Conservation (phyloP, 345 rosid genomes). For the Acer saccharum region DNA sequence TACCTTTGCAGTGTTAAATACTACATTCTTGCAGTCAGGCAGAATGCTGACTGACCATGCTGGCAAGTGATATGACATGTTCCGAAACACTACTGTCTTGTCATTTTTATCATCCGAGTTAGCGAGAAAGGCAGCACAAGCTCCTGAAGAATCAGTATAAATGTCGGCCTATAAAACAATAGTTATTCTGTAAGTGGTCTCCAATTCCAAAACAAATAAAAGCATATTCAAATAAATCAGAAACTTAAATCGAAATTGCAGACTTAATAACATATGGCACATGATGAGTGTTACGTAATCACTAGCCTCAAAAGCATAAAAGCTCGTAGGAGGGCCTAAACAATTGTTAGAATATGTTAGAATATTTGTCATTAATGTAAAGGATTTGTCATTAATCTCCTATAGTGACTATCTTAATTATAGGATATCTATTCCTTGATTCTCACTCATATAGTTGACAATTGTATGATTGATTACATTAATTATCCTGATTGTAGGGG, state of each 20-base stretch:
- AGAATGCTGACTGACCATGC: conserved; percentile 98
- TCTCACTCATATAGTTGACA: too few species aligned
- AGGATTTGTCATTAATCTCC: too few species aligned
- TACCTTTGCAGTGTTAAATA: conserved; percentile 90
- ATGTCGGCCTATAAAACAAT: conserved; percentile 69
- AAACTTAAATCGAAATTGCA: background rate
- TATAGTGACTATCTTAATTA: too few species aligned
- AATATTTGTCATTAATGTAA: too few species aligned
- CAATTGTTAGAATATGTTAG: too few species aligned
- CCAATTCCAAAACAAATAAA: background rate
- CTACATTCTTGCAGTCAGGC: conserved; percentile 84
- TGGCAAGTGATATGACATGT: conserved; percentile 69
- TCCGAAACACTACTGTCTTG: conserved; percentile 53
- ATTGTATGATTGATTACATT: too few species aligned
- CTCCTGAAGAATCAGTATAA: conserved; percentile 64
- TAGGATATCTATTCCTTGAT: too few species aligned
- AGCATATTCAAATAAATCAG: background rate
- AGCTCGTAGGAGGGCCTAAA: too few species aligned
- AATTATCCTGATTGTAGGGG: too few species aligned
- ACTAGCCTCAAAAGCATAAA: too few species aligned
- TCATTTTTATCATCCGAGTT: conserved; percentile 76
- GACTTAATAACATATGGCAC: background rate
- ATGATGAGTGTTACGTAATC: background rate
- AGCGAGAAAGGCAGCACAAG: conserved; percentile 81
- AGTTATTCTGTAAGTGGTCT: conserved; percentile 18